Evolutionary conservation across 169 alveolate genomes (phyloP).

Genomic region (Plasmodium cynomolgi): DNA sequence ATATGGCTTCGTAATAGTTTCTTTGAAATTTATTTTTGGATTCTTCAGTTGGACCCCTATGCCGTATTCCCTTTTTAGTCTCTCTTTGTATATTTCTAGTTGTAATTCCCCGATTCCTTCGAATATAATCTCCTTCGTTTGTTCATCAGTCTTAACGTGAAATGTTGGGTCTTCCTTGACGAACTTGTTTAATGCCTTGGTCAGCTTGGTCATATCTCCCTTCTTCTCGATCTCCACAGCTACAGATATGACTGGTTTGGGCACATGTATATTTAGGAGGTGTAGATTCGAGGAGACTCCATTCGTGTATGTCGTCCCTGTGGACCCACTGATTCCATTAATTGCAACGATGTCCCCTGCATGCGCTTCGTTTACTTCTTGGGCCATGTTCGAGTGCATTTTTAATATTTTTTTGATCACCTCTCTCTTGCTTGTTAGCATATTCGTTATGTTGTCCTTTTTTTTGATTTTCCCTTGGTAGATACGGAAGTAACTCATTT

Average conservation of each 20-base stretch:
- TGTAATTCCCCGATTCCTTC: constrained; percentile 98
- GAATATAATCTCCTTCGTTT: constrained; percentile 92
- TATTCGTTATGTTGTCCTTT: constrained; percentile 85
- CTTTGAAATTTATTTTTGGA: constrained; percentile 95
- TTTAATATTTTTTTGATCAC: constrained; percentile 88
- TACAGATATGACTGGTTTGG: constrained; percentile 95
- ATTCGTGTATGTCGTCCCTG: constrained; percentile 94
- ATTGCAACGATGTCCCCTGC: constrained; percentile 98
- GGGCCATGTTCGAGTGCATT: constrained; percentile 95
- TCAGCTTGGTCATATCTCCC: constrained; percentile 78
- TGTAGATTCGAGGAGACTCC: constrained; percentile 81
- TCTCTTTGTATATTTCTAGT: constrained; percentile 93
- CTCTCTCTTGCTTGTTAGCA: constrained; percentile 83
- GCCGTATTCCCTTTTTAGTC: constrained; percentile 94
- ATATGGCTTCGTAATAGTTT: constrained; percentile 87
- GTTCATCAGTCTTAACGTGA: constrained; percentile 90
- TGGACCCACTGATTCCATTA: constrained; percentile 93
- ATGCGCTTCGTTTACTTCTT: constrained; percentile 91
- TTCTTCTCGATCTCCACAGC: constrained; percentile 86
- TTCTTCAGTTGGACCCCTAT: constrained; percentile 90
- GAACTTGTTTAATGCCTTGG: constrained; percentile 92
- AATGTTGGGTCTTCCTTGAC: constrained; percentile 97
- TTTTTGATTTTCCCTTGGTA: constrained; percentile 92
- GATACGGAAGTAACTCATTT: constrained; percentile 92
- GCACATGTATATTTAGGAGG: constrained; percentile 91